Evolutionary conservation across 1,284 basidiomycete species (phyloP).

Genomic region (Puccinia polysora): DNA sequence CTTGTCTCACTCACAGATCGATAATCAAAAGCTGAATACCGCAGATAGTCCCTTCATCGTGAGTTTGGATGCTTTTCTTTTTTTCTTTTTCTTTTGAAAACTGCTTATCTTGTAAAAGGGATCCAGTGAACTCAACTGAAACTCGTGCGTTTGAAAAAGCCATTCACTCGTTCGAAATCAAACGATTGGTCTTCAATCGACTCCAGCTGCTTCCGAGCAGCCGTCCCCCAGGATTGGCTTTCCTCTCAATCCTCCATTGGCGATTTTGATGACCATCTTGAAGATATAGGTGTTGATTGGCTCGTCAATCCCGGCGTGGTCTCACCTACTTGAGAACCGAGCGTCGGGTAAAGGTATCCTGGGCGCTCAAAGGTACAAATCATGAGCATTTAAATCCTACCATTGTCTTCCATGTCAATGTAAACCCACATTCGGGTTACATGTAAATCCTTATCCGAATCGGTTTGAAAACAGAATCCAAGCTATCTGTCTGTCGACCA

Average conservation of each 20-base stretch:
- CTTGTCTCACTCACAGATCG: slow-evolving; percentile 12
- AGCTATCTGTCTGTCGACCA: too few relatives aligned
- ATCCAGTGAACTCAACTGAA: too few relatives aligned
- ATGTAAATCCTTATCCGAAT: too few relatives aligned
- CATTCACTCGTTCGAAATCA: background rate
- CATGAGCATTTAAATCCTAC: too few relatives aligned
- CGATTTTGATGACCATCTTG: slow-evolving; percentile 42
- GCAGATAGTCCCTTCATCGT: slow-evolving; percentile 30
- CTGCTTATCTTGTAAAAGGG: too few relatives aligned
- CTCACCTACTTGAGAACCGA: background rate
- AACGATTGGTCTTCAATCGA: background rate
- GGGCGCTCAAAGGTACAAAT: too few relatives aligned
- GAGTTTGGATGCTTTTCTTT: background rate
- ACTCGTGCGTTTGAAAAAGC: too few relatives aligned
- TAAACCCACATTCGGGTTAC: too few relatives aligned
- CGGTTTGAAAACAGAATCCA: too few relatives aligned
- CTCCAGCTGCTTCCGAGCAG: background rate
- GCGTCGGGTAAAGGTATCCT: too few relatives aligned
- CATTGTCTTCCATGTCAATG: too few relatives aligned
- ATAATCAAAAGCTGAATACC: slow-evolving; percentile 24
- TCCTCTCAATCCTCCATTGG: background rate
- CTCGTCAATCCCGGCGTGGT: slow-evolving; percentile 20
- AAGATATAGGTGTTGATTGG: slow-evolving; percentile 38
- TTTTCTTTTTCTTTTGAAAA: background rate
- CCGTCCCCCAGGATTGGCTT: background rate